Evolutionary conservation across 306 rosid species (phyloP).

Genomic region (Vicia sativa): DNA sequence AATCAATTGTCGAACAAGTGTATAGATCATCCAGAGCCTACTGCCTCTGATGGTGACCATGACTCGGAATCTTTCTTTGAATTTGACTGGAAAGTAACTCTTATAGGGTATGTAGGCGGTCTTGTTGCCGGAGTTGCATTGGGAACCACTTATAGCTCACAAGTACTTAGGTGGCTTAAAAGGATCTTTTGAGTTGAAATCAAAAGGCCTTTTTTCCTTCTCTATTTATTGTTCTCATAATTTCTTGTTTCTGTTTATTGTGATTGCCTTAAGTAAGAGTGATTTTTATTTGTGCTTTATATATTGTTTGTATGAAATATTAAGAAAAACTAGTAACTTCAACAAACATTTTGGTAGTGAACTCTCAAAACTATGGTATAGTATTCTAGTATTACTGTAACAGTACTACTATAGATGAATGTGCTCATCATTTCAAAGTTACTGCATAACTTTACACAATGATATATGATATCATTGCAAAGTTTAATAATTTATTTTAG

Average conservation of each 20-base stretch:
- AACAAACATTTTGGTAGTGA: no score
- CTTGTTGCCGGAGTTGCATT: conserved; percentile 18
- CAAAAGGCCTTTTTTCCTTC: not conserved
- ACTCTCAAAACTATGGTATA: no score
- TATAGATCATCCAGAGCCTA: not conserved
- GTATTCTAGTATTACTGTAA: no score
- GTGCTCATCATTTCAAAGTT: no score
- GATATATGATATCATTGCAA: no score
- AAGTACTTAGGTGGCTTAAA: not conserved
- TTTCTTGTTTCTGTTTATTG: not conserved
- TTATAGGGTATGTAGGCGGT: conserved; percentile 40
- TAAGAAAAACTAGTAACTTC: no score
- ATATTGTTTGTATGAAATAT: no score
- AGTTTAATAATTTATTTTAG: no score
- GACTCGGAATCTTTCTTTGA: not conserved
- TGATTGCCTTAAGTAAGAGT: no score
- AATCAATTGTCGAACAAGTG: conserved; percentile 30
- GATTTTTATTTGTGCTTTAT: no score
- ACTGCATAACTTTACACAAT: no score
- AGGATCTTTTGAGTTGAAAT: not conserved
- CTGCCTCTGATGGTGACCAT: conserved; percentile 3
- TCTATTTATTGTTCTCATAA: not conserved
- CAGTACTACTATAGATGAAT: no score
- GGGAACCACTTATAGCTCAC: conserved; percentile 8
- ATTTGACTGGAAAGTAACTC: conserved; percentile 10